Evolutionary conservation across 2,329 filamentous ascomycete species (phyloP).

Genomic region (Aspergillus sp.): DNA sequence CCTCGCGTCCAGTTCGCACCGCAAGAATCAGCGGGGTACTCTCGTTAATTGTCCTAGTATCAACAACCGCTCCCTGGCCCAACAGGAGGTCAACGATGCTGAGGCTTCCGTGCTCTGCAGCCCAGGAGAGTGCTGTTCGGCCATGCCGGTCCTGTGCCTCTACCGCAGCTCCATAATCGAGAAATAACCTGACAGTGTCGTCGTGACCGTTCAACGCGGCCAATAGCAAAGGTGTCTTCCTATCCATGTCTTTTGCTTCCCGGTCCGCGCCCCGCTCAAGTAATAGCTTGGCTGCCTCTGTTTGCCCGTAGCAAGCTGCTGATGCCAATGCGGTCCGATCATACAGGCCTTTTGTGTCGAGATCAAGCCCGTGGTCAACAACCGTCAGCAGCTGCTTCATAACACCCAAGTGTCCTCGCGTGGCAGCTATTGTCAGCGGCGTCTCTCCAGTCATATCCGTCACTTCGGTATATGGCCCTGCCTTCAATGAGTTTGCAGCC

Average conservation of each 20-base stretch:
- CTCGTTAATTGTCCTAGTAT: background rate
- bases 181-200: background rate
- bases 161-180: background rate
- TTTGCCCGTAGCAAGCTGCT: background rate
- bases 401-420: background rate
- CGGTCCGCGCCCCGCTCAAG: background rate
- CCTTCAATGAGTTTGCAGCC: background rate
- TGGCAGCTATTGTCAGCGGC: background rate
- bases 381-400: background rate
- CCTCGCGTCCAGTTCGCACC: background rate
- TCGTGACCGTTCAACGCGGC: background rate
- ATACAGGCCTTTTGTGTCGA: background rate
- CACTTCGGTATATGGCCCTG: background rate
- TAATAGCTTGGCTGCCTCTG: background rate
- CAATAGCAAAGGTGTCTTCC: background rate
- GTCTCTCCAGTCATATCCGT: background rate
- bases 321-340: background rate
- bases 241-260: background rate
- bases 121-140: background rate
- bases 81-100: background rate
- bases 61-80: background rate
- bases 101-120: background rate
- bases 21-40: background rate
- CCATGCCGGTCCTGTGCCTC: background rate
- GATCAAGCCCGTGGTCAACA: background rate